Evolutionary conservation across 1,284 basidiomycete species (phyloP), one percentile per base, ranked within the genome.

Genomic region (Apiotrichum porosum): DNA sequence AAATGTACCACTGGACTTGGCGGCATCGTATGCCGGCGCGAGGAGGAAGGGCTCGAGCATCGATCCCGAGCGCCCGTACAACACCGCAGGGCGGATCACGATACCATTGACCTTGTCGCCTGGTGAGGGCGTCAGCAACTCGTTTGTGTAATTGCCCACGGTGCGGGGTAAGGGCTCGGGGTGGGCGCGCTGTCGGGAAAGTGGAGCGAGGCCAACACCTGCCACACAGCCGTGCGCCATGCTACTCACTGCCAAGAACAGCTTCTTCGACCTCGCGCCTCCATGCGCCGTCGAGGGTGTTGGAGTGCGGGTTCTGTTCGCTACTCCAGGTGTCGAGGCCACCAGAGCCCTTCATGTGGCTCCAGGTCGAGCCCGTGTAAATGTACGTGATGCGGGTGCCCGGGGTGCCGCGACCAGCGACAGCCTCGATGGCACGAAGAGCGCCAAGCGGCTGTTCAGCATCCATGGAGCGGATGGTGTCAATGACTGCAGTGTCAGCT

Each of bases 281-380:
- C 65, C 65, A 72, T 38, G 35, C 9, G 56, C 40, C 38, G 52
- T 47, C 49, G 19, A 30, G 42, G n/a, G 26, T 34, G 9, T 17
- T 49, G 37, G n/a, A 43, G 34, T 19, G 35, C 26, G 17, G 62
- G 48, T 19, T 49, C 60, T 61, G 45, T 51, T 70, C 68, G 45
- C 57, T 57, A 4, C 60, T 60, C 68, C 68, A 70, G 17, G 44
- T 47, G 18, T 66, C 68, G 15, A 68, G 47, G 1, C 66, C 68
- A 23, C 62, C 65, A 23, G 34, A 32, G 9, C 65, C 63, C 19
- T 57, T 41, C 6, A 61, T 75, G 56, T 79, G 76, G 6, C 77
- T 71, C 79, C 79, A 80, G 4, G 72, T 72, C 13, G 70, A 66
- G 2, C 77, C 79, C 9, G 76, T 78, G 61, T 78, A 78, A 52